Evolutionary conservation across 2,329 filamentous ascomycete genomes (phyloP).

Genomic region (Diaporthe caulivora): DNA sequence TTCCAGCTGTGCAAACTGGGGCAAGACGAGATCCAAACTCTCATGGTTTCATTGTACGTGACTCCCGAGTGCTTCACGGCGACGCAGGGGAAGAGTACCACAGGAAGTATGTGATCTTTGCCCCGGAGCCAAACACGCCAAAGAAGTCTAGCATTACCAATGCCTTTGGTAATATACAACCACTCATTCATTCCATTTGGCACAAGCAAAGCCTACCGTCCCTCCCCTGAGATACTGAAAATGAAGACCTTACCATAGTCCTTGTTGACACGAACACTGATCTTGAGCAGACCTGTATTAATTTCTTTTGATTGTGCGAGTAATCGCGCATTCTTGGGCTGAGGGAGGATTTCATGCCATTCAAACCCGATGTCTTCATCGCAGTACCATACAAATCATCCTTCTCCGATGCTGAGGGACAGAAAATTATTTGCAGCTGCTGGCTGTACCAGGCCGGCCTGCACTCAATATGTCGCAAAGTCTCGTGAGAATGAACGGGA

Average conservation of each 20-base stretch:
- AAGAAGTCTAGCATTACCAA: background rate
- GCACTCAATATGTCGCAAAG: background rate
- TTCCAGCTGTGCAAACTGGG: too few species aligned
- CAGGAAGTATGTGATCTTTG: background rate
- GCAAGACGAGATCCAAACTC: too few species aligned
- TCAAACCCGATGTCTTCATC: background rate
- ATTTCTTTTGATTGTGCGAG: background rate
- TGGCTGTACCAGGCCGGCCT: background rate
- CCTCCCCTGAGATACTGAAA: background rate
- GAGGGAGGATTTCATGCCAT: background rate
- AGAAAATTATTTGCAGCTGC: background rate
- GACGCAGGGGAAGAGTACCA: too few species aligned
- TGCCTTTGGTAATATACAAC: background rate
- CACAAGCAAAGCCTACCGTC: background rate
- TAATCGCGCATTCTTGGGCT: background rate
- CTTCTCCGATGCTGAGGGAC: background rate
- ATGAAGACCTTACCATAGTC: background rate
- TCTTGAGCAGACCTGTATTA: background rate
- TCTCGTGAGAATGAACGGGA: background rate
- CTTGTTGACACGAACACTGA: background rate
- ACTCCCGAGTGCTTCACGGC: too few species aligned
- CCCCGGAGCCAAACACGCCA: background rate
- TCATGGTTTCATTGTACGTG: too few species aligned
- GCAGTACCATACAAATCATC: background rate
- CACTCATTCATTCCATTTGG: slow-evolving; percentile 1